A percentile compares a stretch with the other conserved stretches of the same genome.
Evolutionary conservation across 148 eudicot species (phyloP).

Genomic region (Persicaria tinctoria): DNA sequence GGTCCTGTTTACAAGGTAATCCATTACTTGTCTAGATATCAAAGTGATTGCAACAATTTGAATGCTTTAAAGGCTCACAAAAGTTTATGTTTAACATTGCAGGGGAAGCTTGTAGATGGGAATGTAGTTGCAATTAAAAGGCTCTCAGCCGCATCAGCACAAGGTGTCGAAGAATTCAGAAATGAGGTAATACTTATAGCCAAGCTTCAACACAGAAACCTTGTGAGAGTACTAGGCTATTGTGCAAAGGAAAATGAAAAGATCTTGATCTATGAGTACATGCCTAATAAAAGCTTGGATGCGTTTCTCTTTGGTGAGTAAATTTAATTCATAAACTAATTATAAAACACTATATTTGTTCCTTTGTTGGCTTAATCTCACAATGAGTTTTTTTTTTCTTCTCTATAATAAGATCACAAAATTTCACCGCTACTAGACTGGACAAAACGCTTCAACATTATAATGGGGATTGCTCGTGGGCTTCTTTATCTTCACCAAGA

Average conservation of each 20-base stretch:
- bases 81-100: background rate
- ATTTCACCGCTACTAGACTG: no score
- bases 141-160: background rate
- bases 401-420: no score
- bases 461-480: no score
- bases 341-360: no score
- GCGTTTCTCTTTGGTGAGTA: no score
- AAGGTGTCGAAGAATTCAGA: constrained; percentile 1
- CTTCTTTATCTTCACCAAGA: no score
- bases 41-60: background rate
- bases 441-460: no score
- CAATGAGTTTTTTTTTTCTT: no score
- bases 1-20: constrained; percentile 6
- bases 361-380: no score
- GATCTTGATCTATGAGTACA: background rate
- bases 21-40: background rate
- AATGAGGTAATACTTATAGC: constrained; percentile 4
- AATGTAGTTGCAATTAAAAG: background rate
- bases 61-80: background rate
- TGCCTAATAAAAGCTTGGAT: no score
- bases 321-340: no score
- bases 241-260: constrained; percentile 3
- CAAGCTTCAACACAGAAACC: constrained; percentile 8
- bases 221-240: background rate
- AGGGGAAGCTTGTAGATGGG: background rate